Base-by-base conservation (phyloP, 2,329 filamentous ascomycete genomes). In the Tolypocladium guangdongense region DNA sequence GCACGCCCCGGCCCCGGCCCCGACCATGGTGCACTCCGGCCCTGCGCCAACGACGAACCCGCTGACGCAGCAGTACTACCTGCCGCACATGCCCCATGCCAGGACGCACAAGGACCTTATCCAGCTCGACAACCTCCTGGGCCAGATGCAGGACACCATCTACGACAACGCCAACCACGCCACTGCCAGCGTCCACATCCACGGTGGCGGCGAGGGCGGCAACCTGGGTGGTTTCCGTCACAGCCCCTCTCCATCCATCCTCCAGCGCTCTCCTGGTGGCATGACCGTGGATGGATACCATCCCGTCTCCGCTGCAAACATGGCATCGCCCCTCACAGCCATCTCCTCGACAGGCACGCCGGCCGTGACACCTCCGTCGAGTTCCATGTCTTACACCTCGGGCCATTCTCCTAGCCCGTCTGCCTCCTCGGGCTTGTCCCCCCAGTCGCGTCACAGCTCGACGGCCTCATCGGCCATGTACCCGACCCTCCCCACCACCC, bases 131-230 rank as follows among this genome's bases (percentile, higher is more conserved):
- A 87, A 90, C 65, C 88, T 97, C 68, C 81, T 99, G 53, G 90
- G 96, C 72, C 90, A 96, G 72, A 92, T 97, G 78, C 91, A 96
- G 72, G 85, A 87, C 59, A 96, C 92, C 47, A 90, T 97, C 49
- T 97, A 97, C 67, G 93, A 97, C 73, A 95, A 86, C 68, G 85
- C 90, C 53, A 88, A 84, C 62, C 86, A 90, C 50, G 86, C 90
- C 35, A 88, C 89, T 2, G 86, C 87, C 45, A 87, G 88, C 54
- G 81, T 95, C 55, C 87, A 88, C 62, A 83, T 90, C 57, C 83
- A 87, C 49, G 84, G 84, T 49, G 85, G 83, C 55, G 86, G 90
- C 65, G 84, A 87, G 63, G 66, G 76, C 37, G 48, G 39, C 37
- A n/a, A 33, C 22, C 74, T 80, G 52, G 77, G 77, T 57, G 78